Evolutionary conservation across 1,139 yeast genomes (phyloP), one percentile per base, ranked within the genome.

Genomic region (Saccharomyces hybrid): DNA sequence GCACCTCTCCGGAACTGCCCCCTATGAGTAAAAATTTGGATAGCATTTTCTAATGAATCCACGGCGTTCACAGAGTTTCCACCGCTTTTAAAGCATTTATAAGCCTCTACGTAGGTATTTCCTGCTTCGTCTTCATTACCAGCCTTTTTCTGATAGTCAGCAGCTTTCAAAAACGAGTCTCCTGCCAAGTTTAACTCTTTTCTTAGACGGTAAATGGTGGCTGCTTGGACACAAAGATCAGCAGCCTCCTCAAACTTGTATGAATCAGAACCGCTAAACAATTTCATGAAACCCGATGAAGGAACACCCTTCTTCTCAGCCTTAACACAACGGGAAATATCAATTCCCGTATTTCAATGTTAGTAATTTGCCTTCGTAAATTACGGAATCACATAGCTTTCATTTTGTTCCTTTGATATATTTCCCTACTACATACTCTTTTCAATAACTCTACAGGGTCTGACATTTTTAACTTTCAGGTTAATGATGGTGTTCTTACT

Each of bases 1-100:
- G 99, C 99, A 25, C 96, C 96, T 68, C 99, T 79, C 68, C 99
- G 83, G 73, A 93, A 95, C 68, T 91, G 96, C 13, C 99, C 99
- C 61, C 90, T 83, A 59, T 83, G 80, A 1, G 96, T 89, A 71
- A 91, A 91, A 64, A 88, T 78, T 60, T 82, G 85, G 57, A 93
- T 84, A 0, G 98, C 96, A 63, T 79, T 80, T 56, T 82, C 79
- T 59, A 93, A 76, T 8, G 90, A 83, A 51, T 83, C 80, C 27
- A 88, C 93, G 2, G 96, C 96, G 56, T 86, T 91, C 1, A 74
- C 74, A 1, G 96, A 93, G 38, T 82, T 76, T 11, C 79, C 80
- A 46, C 84, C 85, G 47, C 82, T 79, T 64, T 86, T 84, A 72
- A 81, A 93, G 46, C 95, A 82, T 69, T 93, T 95, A 75, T 82